Percentiles rank a stretch among this genome's conserved stretches.
phyloP scores from a whole-genome alignment of 495 filamentous ascomycete species.

The Aspergillus sclerotioniger region DNA sequence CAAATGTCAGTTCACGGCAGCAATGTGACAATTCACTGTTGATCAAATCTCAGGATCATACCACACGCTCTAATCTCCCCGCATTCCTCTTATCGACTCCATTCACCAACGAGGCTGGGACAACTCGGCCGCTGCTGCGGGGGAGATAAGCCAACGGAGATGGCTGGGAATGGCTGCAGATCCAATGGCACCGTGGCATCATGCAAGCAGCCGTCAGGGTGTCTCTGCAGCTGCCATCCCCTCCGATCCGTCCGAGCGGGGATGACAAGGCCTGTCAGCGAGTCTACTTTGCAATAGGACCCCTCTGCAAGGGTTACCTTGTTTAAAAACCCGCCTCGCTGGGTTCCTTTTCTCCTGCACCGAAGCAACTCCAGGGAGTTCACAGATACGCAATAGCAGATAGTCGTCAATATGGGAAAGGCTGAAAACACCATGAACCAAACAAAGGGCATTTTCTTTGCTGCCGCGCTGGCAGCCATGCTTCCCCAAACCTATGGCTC shows the following conservation, averaged over 20 bases:
- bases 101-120: not conserved
- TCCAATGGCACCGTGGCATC: not conserved
- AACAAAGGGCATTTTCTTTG: not conserved
- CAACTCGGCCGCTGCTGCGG: not conserved
- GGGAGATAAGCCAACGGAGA: not conserved
- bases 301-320: too few species aligned
- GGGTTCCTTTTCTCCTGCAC: too few species aligned
- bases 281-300: too few species aligned
- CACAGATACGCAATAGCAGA: too few species aligned
- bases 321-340: too few species aligned
- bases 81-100: not conserved
- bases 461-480: slow-evolving; percentile 9
- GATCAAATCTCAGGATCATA: not conserved
- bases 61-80: not conserved
- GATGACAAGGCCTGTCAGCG: not conserved
- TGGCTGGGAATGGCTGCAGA: not conserved
- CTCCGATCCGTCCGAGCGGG: not conserved
- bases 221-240: not conserved
- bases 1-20: too few species aligned
- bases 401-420: too few species aligned
- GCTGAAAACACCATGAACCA: too few species aligned
- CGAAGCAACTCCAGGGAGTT: too few species aligned
- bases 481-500: slow-evolving; percentile 13
- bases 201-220: not conserved
- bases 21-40: too few species aligned